Conservation (phyloP, 495 filamentous ascomycete species). For the Aspergillus hancockii region DNA sequence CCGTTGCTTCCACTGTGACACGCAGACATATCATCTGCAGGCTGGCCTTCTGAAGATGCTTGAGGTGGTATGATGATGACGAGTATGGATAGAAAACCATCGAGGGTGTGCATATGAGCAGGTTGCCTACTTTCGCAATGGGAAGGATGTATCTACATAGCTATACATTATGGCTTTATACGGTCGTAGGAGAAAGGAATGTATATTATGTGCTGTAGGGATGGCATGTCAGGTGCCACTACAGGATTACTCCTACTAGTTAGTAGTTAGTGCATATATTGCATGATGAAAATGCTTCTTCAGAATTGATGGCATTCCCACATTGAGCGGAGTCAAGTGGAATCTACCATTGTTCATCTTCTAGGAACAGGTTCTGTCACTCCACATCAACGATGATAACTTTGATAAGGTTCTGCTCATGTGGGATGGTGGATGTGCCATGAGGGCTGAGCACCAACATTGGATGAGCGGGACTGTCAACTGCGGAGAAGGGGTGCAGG, state of each 20-base stretch:
- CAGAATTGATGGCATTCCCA: slow-evolving; percentile 6
- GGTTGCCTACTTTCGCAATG: slow-evolving; percentile 2
- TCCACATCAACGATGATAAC: slow-evolving; percentile 27
- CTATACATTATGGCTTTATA: not conserved
- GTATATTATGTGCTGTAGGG: not conserved
- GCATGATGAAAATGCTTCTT: not conserved
- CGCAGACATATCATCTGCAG: slow-evolving; percentile 11
- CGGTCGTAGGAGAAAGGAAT: not conserved
- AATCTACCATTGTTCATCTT: slow-evolving; percentile 21
- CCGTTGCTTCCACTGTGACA: slow-evolving; percentile 16
- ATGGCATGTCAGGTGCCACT: not conserved
- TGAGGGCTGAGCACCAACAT: slow-evolving; percentile 29
- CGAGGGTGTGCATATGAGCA: not conserved
- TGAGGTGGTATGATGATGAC: slow-evolving; percentile 11
- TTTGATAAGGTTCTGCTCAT: slow-evolving; percentile 30
- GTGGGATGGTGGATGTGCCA: slow-evolving; percentile 34
- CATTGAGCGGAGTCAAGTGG: slow-evolving; percentile 25
- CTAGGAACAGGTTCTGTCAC: slow-evolving; percentile 19
- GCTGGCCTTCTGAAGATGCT: not conserved
- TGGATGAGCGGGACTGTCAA: slow-evolving; percentile 27
- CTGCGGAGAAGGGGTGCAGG: slow-evolving; percentile 28
- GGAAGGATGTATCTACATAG: not conserved
- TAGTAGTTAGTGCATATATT: not conserved
- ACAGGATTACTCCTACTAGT: not conserved
- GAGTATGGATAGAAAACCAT: not conserved